Evolutionary conservation across 371 early-diverging fungal genomes (phyloP).

Genomic region (Rhizopus microsporus): DNA sequence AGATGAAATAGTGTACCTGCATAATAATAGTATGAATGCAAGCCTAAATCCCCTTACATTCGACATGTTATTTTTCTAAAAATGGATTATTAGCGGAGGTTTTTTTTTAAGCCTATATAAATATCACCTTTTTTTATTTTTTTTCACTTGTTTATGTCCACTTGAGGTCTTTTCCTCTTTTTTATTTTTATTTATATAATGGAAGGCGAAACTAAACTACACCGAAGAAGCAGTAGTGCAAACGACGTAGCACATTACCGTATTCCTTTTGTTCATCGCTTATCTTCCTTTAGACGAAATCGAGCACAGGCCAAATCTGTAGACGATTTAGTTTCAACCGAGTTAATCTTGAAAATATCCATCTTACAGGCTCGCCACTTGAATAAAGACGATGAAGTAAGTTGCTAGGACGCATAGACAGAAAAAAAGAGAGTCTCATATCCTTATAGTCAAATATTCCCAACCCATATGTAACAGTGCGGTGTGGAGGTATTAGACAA

Average conservation of each 20-base stretch:
- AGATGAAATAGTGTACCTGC: too few species aligned
- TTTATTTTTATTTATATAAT: not conserved
- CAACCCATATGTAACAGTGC: constrained; percentile 41
- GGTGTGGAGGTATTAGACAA: constrained; percentile 44
- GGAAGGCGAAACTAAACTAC: not conserved
- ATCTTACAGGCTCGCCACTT: constrained; percentile 35
- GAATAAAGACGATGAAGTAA: constrained; percentile 29
- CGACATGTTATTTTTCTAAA: too few species aligned
- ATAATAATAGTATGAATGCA: too few species aligned
- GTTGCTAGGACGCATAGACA: not conserved
- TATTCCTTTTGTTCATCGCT: constrained; percentile 25
- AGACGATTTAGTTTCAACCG: constrained; percentile 14
- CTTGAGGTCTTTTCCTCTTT: not conserved
- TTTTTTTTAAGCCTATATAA: not conserved
- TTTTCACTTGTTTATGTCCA: not conserved
- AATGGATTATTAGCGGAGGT: not conserved
- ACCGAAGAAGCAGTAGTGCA: constrained; percentile 11
- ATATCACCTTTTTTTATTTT: not conserved
- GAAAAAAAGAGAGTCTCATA: not conserved
- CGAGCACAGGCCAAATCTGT: constrained; percentile 4
- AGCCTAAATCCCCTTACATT: too few species aligned
- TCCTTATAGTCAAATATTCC: constrained; percentile 20
- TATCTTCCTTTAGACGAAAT: constrained; percentile 19
- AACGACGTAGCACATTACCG: constrained; percentile 14
- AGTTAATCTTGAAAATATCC: constrained; percentile 31